These are phyloP conservation scores for Kingdonia uniflora DNA, from an alignment of 164 flowering plant species.

Conservation along the genomic window DNA sequence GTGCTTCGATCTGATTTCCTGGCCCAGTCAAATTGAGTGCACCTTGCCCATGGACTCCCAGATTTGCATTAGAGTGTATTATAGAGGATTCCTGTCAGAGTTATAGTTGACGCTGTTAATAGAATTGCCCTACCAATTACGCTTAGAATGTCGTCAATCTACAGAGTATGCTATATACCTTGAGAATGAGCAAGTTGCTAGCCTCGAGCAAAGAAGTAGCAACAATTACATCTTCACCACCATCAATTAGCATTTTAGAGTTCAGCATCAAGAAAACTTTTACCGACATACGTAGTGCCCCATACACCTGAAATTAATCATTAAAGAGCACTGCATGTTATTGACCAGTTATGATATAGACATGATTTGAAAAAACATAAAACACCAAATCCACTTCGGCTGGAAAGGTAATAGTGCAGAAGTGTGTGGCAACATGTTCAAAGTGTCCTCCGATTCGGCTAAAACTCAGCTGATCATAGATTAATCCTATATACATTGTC, in stretches of 20 bases:
- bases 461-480: too few relatives aligned
- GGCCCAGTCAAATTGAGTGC: conserved; percentile 83
- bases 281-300: conserved; percentile 92
- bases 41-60: conserved; percentile 99
- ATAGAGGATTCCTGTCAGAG: conserved; percentile 65
- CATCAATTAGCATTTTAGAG: conserved; percentile 78
- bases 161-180: conserved; percentile 32
- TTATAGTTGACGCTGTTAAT: conserved; percentile 3
- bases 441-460: too few relatives aligned
- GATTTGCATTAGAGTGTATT: conserved; percentile 91
- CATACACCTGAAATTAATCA: conserved; percentile 48
- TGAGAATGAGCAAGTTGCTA: conserved; percentile 79
- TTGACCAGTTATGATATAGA: too few relatives aligned
- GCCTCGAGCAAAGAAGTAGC: conserved; percentile 93
- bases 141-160: background rate
- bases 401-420: too few relatives aligned
- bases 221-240: conserved; percentile 56
- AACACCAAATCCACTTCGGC: too few relatives aligned
- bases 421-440: too few relatives aligned
- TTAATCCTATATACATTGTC: too few relatives aligned
- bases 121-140: background rate
- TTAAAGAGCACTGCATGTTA: background rate
- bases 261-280: conserved; percentile 90
- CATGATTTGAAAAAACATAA: too few relatives aligned
- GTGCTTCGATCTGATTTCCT: conserved; percentile 88